Percentiles rank a stretch among this genome's conserved stretches.
These are phyloP conservation scores for Penicillium sclerotigenum DNA, from an alignment of 2,329 filamentous ascomycete species.

Conservation along the genomic window DNA sequence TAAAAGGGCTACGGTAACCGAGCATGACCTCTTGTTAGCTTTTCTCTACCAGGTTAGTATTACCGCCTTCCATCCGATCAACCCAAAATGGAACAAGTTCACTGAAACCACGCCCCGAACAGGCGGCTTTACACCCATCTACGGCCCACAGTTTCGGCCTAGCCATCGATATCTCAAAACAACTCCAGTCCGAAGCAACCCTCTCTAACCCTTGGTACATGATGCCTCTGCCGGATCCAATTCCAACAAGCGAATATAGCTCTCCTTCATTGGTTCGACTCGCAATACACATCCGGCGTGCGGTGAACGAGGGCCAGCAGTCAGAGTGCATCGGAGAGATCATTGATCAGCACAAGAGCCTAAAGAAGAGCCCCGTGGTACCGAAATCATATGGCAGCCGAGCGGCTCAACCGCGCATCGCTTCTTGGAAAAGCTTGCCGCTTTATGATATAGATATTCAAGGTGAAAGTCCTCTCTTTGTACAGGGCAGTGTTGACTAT, in stretches of 20 bases:
- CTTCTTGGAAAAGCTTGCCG: slow-evolving; percentile 5
- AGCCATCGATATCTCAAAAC: slow-evolving; percentile 1
- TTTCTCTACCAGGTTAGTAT: slow-evolving; percentile 2
- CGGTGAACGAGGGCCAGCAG: background rate
- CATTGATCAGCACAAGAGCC: background rate
- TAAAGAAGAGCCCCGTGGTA: background rate
- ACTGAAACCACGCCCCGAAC: background rate
- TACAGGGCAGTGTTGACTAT: slow-evolving; percentile 7
- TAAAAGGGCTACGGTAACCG: background rate
- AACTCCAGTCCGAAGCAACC: background rate
- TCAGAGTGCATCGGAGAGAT: slow-evolving; percentile 6
- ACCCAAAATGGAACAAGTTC: background rate
- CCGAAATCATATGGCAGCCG: slow-evolving; percentile 1
- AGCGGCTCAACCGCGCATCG: slow-evolving; percentile 3
- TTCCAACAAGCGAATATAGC: background rate
- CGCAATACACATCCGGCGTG: background rate
- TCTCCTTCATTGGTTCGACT: background rate
- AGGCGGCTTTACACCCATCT: slow-evolving; percentile 1
- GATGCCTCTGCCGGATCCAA: slow-evolving; percentile 8
- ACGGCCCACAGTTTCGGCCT: slow-evolving; percentile 1
- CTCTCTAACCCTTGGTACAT: slow-evolving; percentile 7
- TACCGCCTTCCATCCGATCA: no score
- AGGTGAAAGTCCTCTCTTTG: slow-evolving; percentile 2
- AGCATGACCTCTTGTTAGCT: slow-evolving; percentile 1
- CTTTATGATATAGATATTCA: slow-evolving; percentile 5